A percentile compares a stretch with the other conserved stretches of the same genome.
Conservation (phyloP, 2,329 filamentous ascomycete genomes). For the Pestalotiopsis fici region DNA sequence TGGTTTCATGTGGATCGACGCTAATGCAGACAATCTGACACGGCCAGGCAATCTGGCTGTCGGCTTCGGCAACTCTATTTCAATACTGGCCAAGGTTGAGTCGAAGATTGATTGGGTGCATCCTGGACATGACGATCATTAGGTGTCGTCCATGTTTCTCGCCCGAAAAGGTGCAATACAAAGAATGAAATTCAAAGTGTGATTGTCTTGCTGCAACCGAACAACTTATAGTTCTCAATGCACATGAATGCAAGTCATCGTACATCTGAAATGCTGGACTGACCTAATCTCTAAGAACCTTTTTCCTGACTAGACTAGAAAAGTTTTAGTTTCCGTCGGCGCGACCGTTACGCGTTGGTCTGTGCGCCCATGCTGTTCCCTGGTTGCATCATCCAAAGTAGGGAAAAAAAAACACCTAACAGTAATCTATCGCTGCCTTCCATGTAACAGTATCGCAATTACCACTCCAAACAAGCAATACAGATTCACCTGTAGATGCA, state of each 20-base stretch:
- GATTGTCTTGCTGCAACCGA: no score
- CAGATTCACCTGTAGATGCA: not conserved
- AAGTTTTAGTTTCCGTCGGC: not conserved
- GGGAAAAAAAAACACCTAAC: not conserved
- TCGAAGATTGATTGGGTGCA: constrained; percentile 7
- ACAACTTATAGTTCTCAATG: no score
- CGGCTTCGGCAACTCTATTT: constrained; percentile 17
- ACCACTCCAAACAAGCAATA: not conserved
- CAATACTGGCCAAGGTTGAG: not conserved
- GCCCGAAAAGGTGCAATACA: no score
- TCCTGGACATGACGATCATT: not conserved
- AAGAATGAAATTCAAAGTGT: no score
- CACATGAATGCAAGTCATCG: not conserved
- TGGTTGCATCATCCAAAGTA: constrained; percentile 12
- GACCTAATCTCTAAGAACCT: no score
- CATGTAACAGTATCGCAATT: not conserved
- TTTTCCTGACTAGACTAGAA: not conserved
- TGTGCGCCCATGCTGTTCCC: not conserved
- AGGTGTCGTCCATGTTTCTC: no score
- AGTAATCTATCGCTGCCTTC: not conserved
- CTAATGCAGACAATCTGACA: constrained; percentile 14
- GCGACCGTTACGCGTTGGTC: not conserved
- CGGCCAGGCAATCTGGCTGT: not conserved
- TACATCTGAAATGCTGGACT: not conserved
- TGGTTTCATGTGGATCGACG: constrained; percentile 11